These are phyloP conservation scores for Entomortierella chlamydospora DNA, from an alignment of 192 early-diverging fungal genomes.

Conservation along the genomic window DNA sequence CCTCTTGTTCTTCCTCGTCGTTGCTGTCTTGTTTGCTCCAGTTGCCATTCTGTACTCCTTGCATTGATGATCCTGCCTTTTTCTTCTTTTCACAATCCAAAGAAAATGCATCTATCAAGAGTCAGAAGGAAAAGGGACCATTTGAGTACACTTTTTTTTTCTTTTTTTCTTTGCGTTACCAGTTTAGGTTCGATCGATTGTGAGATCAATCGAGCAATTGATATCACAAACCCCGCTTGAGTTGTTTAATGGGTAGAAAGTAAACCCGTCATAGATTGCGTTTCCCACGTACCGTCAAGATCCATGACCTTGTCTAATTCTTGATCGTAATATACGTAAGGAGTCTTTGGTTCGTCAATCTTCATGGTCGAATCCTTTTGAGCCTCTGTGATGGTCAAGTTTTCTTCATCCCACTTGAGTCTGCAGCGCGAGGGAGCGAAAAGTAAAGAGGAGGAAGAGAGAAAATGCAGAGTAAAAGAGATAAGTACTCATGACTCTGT, in stretches of 20 bases:
- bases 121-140: not conserved
- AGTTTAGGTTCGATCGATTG: too few relatives aligned
- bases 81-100: constrained; percentile 33
- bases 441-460: too few relatives aligned
- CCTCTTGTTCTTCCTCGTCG: constrained; percentile 19
- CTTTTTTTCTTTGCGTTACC: too few relatives aligned
- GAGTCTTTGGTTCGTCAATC: constrained; percentile 96
- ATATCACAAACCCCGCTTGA: too few relatives aligned
- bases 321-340: constrained; percentile 89
- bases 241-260: too few relatives aligned
- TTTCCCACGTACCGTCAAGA: constrained; percentile 53
- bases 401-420: constrained; percentile 96
- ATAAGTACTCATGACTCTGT: too few relatives aligned
- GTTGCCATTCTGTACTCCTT: not conserved
- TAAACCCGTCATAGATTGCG: too few relatives aligned
- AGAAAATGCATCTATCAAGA: constrained; percentile 23
- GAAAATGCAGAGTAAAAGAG: too few relatives aligned
- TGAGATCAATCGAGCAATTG: not conserved
- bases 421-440: constrained; percentile 46
- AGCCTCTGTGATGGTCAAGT: constrained; percentile 87
- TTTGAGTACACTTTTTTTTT: not conserved
- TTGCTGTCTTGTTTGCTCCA: not conserved
- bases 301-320: constrained; percentile 80
- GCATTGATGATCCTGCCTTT: constrained; percentile 43
- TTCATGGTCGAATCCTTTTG: constrained; percentile 96